Evolutionary conservation across 768 basidiomycete genomes (phyloP).

Genomic region (Xerocomus potaroensis): DNA sequence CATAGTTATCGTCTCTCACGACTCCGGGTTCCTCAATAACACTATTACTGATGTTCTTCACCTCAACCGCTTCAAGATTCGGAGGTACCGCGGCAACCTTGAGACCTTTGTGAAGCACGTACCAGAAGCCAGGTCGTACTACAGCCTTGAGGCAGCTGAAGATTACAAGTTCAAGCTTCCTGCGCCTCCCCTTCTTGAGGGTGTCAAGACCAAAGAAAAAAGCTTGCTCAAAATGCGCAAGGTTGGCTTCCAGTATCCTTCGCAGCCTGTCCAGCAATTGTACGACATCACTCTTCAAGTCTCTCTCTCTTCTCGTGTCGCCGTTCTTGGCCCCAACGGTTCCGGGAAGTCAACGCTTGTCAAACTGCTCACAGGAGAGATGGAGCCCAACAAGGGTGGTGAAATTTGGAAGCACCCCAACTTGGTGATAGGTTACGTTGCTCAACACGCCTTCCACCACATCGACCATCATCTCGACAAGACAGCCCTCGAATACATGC

Average conservation of each 20-base stretch:
- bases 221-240: slow-evolving; percentile 95
- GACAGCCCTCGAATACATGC: slow-evolving; percentile 98
- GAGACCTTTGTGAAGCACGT: slow-evolving; percentile 92
- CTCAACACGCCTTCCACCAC: slow-evolving; percentile 99
- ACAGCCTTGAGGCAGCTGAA: slow-evolving; percentile 90
- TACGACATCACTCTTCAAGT: slow-evolving; percentile 96
- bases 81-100: slow-evolving; percentile 92
- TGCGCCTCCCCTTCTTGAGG: slow-evolving; percentile 93
- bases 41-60: slow-evolving; percentile 97
- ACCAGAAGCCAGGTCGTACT: slow-evolving; percentile 97
- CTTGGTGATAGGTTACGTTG: slow-evolving; percentile 98
- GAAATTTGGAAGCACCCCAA: slow-evolving; percentile 99
- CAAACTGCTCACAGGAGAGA: slow-evolving; percentile 94
- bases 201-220: slow-evolving; percentile 99
- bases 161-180: slow-evolving; percentile 99
- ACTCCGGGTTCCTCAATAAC: slow-evolving; percentile 96
- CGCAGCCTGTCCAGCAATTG: slow-evolving; percentile 80
- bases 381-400: slow-evolving; percentile 94
- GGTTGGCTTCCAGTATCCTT: slow-evolving; percentile 95
- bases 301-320: slow-evolving; percentile 96
- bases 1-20: slow-evolving; percentile 93
- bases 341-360: slow-evolving; percentile 98
- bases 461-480: slow-evolving; percentile 98
- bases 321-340: slow-evolving; percentile 97
- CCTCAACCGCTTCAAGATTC: slow-evolving; percentile 97